Evolutionary conservation across 108 stramenopile species (phyloP).

Genomic region (Pseudonitzschia multiseries): DNA sequence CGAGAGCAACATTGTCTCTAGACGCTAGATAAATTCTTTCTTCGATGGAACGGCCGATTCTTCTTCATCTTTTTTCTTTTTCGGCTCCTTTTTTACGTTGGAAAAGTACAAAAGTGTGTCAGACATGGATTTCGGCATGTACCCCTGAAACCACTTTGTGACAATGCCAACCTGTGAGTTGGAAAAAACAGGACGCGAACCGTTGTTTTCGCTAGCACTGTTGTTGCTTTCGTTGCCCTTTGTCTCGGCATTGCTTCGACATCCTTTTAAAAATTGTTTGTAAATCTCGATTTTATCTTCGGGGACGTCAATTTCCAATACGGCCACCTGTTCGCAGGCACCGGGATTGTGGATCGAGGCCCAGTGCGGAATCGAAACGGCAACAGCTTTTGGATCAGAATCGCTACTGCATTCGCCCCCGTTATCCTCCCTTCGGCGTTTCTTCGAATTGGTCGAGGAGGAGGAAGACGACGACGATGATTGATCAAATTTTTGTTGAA

Average conservation of each 20-base stretch:
- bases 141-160: constrained; percentile 46
- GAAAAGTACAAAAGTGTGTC: constrained; percentile 39
- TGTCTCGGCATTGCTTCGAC: not conserved
- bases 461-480: not conserved
- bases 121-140: constrained; percentile 28
- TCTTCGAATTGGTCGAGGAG: constrained; percentile 8
- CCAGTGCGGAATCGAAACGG: constrained; percentile 57
- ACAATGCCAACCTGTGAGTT: constrained; percentile 1
- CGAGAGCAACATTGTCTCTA: constrained; percentile 22
- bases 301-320: constrained; percentile 50
- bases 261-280: constrained; percentile 9
- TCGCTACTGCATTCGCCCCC: not conserved
- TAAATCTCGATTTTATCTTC: not conserved
- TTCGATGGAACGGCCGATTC: constrained; percentile 4
- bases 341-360: constrained; percentile 62
- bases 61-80: constrained; percentile 11
- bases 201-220: not conserved
- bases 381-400: constrained; percentile 7
- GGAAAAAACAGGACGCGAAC: not conserved
- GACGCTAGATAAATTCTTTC: constrained; percentile 20
- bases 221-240: not conserved
- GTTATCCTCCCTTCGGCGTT: constrained; percentile 21
- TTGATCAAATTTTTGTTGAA: constrained; percentile 20
- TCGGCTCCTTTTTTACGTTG: constrained; percentile 10
- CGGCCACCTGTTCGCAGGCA: constrained; percentile 46